A percentile compares a stretch with the other conserved stretches of the same genome.
Evolutionary conservation across 768 basidiomycete genomes (phyloP).

Genomic region (Sistotremastrum niveocremeum): DNA sequence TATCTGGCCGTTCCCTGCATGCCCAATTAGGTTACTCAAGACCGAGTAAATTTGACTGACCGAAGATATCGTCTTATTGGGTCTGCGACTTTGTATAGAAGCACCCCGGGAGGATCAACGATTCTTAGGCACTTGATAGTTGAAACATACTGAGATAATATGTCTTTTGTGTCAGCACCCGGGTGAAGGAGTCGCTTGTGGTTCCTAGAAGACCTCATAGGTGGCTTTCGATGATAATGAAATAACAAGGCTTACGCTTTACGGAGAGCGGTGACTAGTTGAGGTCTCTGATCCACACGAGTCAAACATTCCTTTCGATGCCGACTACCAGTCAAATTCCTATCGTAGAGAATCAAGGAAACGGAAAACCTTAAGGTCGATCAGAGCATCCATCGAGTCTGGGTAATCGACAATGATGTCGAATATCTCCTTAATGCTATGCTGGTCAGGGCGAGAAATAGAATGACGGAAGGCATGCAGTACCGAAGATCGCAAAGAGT

Average conservation of each 20-base stretch:
- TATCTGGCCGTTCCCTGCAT: slow-evolving; percentile 71
- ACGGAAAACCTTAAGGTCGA: slow-evolving; percentile 62
- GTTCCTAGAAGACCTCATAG: slow-evolving; percentile 35
- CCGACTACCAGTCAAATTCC: not conserved
- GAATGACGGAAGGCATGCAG: not conserved
- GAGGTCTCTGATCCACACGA: slow-evolving; percentile 65
- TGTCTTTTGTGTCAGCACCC: slow-evolving; percentile 87
- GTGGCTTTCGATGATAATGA: slow-evolving; percentile 1
- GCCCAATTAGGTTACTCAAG: not conserved
- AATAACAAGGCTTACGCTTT: slow-evolving; percentile 44
- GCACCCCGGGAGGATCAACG: slow-evolving; percentile 84
- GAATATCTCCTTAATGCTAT: slow-evolving; percentile 68
- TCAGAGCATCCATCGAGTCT: slow-evolving; percentile 69
- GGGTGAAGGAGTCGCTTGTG: slow-evolving; percentile 85
- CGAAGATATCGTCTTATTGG: slow-evolving; percentile 83
- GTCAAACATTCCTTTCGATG: slow-evolving; percentile 53
- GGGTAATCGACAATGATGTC: slow-evolving; percentile 94
- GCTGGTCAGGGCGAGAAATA: slow-evolving; percentile 18
- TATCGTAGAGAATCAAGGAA: not conserved
- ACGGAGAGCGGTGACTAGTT: slow-evolving; percentile 64
- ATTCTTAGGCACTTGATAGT: slow-evolving; percentile 85
- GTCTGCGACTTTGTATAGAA: slow-evolving; percentile 87
- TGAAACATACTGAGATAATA: slow-evolving; percentile 80
- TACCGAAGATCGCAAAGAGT: slow-evolving; percentile 79
- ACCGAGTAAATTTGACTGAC: slow-evolving; percentile 24